Base-by-base conservation (phyloP, 78 protist species). In the Cavenderia fasciculata region DNA sequence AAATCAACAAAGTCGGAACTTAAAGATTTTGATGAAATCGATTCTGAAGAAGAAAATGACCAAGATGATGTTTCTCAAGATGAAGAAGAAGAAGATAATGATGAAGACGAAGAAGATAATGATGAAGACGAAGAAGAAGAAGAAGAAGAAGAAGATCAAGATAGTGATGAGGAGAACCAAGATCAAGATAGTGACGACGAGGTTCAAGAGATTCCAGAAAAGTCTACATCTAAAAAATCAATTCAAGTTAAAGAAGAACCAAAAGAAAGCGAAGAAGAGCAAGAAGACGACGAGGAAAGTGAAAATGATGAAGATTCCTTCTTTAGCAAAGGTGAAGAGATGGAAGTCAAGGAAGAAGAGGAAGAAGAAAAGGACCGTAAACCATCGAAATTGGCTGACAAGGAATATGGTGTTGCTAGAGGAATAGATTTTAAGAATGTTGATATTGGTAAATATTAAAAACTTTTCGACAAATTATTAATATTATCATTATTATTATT, bases 401-500 rank as follows among this genome's bases (percentile, higher is more conserved):
- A 43, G 2, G 90, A 73, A n/a, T 78, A 74, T 73, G 92, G 94
- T 52, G 95, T 94, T 23, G 85, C 94, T n/a, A 77, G 97, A 12
- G 97, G 97, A 31, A 73, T 97, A 27, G 98, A 95, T 77, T 92
- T 95, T 63, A 71, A 49, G 57, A 88, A 74, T 47, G 96, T 97
- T n/a, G 91, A 76, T 71, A 73, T 82, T 56, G 59, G 78, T 71
- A 71, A 25, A 62, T 52, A 36, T 31, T 47, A 4, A 27, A 4
- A n/a, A n/a, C n/a, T n/a, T n/a, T n/a, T n/a, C n/a, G n/a, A n/a
- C n/a, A n/a, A n/a, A n/a, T n/a, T n/a, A n/a, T n/a, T n/a, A n/a
- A n/a, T n/a, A n/a, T n/a, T n/a, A n/a, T n/a, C n/a, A n/a, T 29
- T 46, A 23, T 49, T 49, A n/a, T 3, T 12, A 69, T 8, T 23